Percentiles rank a stretch among this genome's conserved stretches.
phyloP scores from a whole-genome alignment of 495 filamentous ascomycete genomes.

The Hypoxylon lienhwacheense region DNA sequence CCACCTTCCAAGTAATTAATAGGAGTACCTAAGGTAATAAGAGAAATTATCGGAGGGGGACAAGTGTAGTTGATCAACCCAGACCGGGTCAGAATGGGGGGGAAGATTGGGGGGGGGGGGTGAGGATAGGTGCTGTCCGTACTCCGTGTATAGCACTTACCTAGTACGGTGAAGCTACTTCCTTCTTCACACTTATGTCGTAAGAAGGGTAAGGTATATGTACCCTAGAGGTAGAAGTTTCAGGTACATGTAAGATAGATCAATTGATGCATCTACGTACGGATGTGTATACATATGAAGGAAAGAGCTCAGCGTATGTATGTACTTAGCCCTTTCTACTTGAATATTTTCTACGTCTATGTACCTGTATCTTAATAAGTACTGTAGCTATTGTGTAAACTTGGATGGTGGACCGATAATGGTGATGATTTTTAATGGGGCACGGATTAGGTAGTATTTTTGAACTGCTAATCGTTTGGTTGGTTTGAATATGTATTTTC shows the following conservation, averaged over 20 bases:
- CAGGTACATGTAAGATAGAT: not conserved
- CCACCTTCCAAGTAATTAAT: constrained; percentile 41
- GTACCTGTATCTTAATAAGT: too few relatives aligned
- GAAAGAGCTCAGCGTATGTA: not conserved
- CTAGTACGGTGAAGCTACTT: constrained; percentile 7
- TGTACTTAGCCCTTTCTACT: not conserved
- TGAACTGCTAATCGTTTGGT: constrained; percentile 24
- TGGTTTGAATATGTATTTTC: constrained; percentile 25
- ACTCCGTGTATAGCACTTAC: constrained; percentile 6
- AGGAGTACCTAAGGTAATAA: constrained; percentile 36
- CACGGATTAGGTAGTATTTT: constrained; percentile 24
- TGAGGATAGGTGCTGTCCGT: constrained; percentile 13
- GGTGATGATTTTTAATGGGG: constrained; percentile 27
- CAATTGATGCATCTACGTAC: not conserved
- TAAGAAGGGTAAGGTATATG: not conserved
- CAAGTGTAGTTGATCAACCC: constrained; percentile 37
- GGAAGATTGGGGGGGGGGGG: constrained; percentile 19
- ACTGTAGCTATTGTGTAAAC: too few relatives aligned
- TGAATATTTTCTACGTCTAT: not conserved
- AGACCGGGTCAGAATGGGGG: constrained; percentile 37
- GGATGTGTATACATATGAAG: not conserved
- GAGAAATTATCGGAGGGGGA: constrained; percentile 44
- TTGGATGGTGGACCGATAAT: constrained; percentile 16
- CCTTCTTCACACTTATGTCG: not conserved
- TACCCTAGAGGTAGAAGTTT: not conserved